Conservation (phyloP, 164 flowering plant species). For the Tinospora cordifolia region DNA sequence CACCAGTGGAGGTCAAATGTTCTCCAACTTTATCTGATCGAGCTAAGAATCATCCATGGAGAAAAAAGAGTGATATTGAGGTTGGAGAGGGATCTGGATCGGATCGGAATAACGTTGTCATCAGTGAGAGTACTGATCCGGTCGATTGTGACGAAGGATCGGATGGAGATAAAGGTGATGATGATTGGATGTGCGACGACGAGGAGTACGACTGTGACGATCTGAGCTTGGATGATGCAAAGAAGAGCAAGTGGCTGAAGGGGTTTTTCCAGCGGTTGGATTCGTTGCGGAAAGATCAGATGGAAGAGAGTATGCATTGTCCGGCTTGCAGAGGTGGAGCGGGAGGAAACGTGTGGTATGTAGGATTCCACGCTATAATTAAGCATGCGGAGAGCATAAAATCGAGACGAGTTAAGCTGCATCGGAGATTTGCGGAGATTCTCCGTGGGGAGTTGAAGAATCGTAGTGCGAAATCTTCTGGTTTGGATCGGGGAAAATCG, state of each 20-base stretch:
- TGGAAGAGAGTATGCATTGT: background rate
- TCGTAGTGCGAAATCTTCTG: background rate
- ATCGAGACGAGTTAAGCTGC: background rate
- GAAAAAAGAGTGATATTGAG: background rate
- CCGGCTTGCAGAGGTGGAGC: constrained; percentile 2
- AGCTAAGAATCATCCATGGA: background rate
- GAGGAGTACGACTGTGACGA: background rate
- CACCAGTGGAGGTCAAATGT: background rate
- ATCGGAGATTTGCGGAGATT: constrained; percentile 1
- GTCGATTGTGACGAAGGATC: background rate
- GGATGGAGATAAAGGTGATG: background rate
- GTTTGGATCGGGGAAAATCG: background rate
- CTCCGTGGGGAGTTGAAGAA: background rate
- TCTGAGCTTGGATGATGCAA: background rate
- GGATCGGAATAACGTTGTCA: background rate
- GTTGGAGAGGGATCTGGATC: background rate
- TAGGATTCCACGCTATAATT: background rate
- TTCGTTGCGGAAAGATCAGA: background rate
- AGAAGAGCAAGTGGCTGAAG: background rate
- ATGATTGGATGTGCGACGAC: background rate
- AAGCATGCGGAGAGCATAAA: background rate
- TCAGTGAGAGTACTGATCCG: background rate
- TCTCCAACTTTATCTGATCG: background rate
- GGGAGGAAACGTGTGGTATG: background rate
- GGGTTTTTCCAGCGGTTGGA: background rate